Base-by-base conservation (phyloP, 768 basidiomycete genomes). In the Mycena metata region DNA sequence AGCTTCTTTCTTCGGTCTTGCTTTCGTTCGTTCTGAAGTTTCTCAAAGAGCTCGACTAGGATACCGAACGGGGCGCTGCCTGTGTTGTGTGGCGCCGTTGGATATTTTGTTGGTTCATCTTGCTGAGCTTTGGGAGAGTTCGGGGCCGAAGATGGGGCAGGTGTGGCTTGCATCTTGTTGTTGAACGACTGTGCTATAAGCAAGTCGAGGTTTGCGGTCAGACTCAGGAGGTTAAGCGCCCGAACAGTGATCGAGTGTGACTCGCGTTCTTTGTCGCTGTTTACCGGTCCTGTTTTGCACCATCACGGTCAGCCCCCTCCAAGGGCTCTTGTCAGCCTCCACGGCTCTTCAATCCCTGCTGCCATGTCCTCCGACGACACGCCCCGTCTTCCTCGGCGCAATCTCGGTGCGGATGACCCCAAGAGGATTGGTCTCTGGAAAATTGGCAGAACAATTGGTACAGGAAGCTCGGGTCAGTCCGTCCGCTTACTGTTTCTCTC, bases 391-490 rank as follows among this genome's bases (percentile, higher is more conserved):
- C 72, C 76, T 45, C 76, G 76, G 41, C 75, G 72, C 49, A 75
- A 76, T 23, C 47, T 67, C 21, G 57, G 66, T 19, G 62, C 68
- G 33, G 79, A 80, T 30, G 89, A 89, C 62, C 90, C 89, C 26
- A 89, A 87, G 79, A 86, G 85, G 80, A 91, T 95, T 70, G 94
- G 94, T 11, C 80, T 88, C 63, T 95, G 94, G 94, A 92, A 93
- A 77, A 85, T 95, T 47, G 94, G 94, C 51, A 85, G 91, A 73
- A 92, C 91, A n/a, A 89, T 95, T 73, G 94, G 94, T 15, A 89
- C 89, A 72, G 94, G 94, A 49, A 88, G 87, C 75, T 93, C 92
- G 76, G 94, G 94, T 93, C 67, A 30, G 84, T 60, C 30, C 13
- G 9, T 15, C 39, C 39, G 39, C 39, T 21, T n/a, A n/a, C n/a